These are phyloP conservation scores for Prinsepia uniflora DNA, from an alignment of 306 rosid genomes.

Conservation along the genomic window DNA sequence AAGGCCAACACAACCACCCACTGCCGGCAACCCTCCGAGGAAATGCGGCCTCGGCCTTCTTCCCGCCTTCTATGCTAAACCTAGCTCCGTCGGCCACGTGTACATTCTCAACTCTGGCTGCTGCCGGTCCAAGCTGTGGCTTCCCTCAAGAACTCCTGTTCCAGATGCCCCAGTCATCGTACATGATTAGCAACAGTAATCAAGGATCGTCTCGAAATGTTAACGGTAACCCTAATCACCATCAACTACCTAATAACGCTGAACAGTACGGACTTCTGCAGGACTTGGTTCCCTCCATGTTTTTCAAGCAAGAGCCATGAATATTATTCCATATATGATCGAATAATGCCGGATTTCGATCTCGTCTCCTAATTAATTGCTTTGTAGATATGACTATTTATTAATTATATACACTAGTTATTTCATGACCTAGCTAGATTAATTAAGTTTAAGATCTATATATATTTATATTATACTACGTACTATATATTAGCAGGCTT, in stretches of 20 bases:
- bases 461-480: too few relatives aligned
- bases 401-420: neutral
- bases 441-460: too few relatives aligned
- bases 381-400: slow-evolving; percentile 10
- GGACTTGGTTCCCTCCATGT: slow-evolving; percentile 66
- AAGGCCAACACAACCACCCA: slow-evolving; percentile 87
- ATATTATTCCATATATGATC: neutral
- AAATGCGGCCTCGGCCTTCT: slow-evolving; percentile 47
- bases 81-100: slow-evolving; percentile 21
- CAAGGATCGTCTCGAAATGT: slow-evolving; percentile 10
- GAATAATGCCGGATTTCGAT: too few relatives aligned
- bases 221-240: slow-evolving; percentile 11
- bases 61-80: slow-evolving; percentile 46
- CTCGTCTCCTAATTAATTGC: neutral
- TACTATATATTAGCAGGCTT: too few relatives aligned
- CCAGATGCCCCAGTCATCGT: slow-evolving; percentile 14
- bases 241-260: slow-evolving; percentile 23
- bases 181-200: slow-evolving; percentile 5
- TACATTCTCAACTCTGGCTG: slow-evolving; percentile 10
- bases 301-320: slow-evolving; percentile 58
- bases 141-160: slow-evolving; percentile 39
- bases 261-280: slow-evolving; percentile 65
- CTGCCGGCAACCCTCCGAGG: slow-evolving; percentile 71
- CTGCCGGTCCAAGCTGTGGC: slow-evolving; percentile 27
- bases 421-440: neutral